Base-by-base conservation (phyloP, 1,284 basidiomycete genomes). In the Leccinum holopus region DNA sequence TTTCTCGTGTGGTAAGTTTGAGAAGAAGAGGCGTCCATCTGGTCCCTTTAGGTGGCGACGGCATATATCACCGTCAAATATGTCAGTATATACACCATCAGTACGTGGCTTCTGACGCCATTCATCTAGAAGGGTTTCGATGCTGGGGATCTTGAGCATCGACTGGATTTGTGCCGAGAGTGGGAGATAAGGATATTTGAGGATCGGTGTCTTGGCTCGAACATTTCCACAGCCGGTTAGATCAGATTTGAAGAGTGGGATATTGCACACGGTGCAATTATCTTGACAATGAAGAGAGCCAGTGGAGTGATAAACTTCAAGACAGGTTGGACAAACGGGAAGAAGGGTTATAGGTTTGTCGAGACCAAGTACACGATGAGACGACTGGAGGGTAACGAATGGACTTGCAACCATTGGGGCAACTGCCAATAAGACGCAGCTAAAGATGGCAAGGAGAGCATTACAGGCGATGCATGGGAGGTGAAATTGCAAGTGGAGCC, bases 401-500 rank as follows among this genome's bases (percentile, higher is more conserved):
- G 30, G 30, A 32, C 30, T 32, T 32, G 30, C 30, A 32, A 32
- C 30, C 30, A 2, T 32, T 32, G 30, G 30, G 30, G 30, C 30
- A 32, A 32, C 30, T 32, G 30, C 30, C 30, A 32, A 32, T 32
- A 32, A 32, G 32, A 32, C 9, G 3, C 32, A 32, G 32, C 32
- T 32, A 32, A 32, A 32, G 32, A 32, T 32, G 32, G 32, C 32
- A 32, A 32, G 32, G 47, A n/a, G 21, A 10, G 18, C 63, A 10
- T 65, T 60, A 21, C 64, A 66, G 1, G 61, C 53, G 16, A 57
- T 49, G 1, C 33, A 8, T 0, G 64, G 64, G 0, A 65, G 60
- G 14, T 65, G 59, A 3, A 56, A 65, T 25, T 64, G 59, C 2
- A 65, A 25, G 10, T 64, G 59, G 1, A 63, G 62, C 64, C 64